Conservation (phyloP, 306 rosid genomes). For the Prunus kanzakura region DNA sequence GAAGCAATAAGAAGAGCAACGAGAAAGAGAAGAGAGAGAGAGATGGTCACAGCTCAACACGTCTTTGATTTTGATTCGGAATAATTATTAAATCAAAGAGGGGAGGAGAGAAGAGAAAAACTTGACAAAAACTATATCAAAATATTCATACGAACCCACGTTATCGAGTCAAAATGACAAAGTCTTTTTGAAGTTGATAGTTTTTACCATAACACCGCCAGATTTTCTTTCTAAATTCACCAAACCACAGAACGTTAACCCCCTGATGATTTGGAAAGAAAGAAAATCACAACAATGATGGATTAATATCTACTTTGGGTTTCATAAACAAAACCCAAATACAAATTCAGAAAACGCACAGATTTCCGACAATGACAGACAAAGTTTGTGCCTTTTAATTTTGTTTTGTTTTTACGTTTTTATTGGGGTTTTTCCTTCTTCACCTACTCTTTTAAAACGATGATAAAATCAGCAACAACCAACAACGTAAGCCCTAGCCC, state of each 20-base stretch:
- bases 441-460: slow-evolving; percentile 35
- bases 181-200: neutral
- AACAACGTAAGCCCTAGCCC: slow-evolving; percentile 11
- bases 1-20: slow-evolving; percentile 22
- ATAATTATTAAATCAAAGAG: neutral
- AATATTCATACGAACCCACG: slow-evolving; percentile 36
- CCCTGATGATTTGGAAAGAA: neutral
- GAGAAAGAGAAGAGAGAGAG: slow-evolving; percentile 17
- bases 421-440: neutral
- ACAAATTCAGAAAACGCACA: slow-evolving; percentile 9
- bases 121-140: neutral
- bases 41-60: slow-evolving; percentile 79
- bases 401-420: neutral
- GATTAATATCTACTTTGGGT: neutral
- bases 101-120: neutral
- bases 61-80: slow-evolving; percentile 45
- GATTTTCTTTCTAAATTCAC: neutral
- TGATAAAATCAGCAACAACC: slow-evolving; percentile 33
- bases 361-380: slow-evolving; percentile 33
- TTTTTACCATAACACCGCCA: slow-evolving; percentile 8
- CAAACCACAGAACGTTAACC: neutral
- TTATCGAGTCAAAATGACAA: slow-evolving; percentile 19
- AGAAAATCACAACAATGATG: neutral
- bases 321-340: neutral
- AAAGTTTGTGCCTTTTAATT: neutral